Evolutionary conservation across 768 basidiomycete genomes (phyloP).

Genomic region (Pleurotus giganteus): DNA sequence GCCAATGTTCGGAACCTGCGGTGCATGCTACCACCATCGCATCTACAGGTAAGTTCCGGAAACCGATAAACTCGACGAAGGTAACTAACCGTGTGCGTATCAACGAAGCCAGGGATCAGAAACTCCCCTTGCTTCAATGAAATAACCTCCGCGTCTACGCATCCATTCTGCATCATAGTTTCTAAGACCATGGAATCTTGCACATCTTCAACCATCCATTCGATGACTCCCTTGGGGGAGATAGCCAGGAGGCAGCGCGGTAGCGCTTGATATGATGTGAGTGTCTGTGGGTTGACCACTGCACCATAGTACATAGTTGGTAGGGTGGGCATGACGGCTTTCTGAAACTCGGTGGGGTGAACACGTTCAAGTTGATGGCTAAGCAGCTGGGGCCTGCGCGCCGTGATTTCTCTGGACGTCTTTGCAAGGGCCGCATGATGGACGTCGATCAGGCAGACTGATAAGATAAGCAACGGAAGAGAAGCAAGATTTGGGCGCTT

Average conservation of each 20-base stretch:
- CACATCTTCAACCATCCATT: slow-evolving; percentile 70
- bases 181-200: slow-evolving; percentile 43
- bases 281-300: slow-evolving; percentile 43
- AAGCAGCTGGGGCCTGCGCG: neutral
- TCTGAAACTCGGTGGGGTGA: neutral
- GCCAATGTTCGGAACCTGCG: slow-evolving; percentile 75
- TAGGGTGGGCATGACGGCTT: slow-evolving; percentile 19
- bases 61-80: neutral
- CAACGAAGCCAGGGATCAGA: slow-evolving; percentile 84
- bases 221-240: slow-evolving; percentile 50
- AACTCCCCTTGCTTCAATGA: slow-evolving; percentile 57
- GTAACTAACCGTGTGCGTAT: slow-evolving; percentile 81
- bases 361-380: neutral
- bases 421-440: slow-evolving; percentile 5
- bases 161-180: slow-evolving; percentile 50
- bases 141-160: slow-evolving; percentile 39
- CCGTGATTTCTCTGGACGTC: slow-evolving; percentile 3
- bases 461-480: slow-evolving; percentile 7
- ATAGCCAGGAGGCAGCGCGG: slow-evolving; percentile 51
- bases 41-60: neutral
- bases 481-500: neutral
- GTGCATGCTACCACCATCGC: slow-evolving; percentile 57
- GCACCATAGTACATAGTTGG: slow-evolving; percentile 47
- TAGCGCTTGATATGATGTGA: slow-evolving; percentile 34
- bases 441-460: neutral